phyloP scores from a whole-genome alignment of 2,329 filamentous ascomycete genomes.

The Pezicula neosporulosa region DNA sequence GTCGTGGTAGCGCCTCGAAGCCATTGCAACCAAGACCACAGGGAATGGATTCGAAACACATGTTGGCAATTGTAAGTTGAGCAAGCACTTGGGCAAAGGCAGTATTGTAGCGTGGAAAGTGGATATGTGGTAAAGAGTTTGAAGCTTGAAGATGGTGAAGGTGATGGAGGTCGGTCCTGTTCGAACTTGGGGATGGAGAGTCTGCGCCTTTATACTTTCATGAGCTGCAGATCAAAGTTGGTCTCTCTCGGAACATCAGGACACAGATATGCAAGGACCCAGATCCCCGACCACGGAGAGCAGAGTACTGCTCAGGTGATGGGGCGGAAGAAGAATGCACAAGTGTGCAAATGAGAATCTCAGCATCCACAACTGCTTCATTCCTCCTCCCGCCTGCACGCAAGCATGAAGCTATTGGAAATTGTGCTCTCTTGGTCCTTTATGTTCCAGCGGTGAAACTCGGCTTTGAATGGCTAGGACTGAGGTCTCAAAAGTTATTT shows the following conservation, averaged over 20 bases:
- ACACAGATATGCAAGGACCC: slow-evolving; percentile 2
- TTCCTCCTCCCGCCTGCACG: slow-evolving; percentile 8
- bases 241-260: background rate
- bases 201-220: slow-evolving; percentile 11
- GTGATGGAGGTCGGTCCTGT: background rate
- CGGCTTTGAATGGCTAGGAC: background rate
- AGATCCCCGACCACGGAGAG: slow-evolving; percentile 3
- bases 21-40: background rate
- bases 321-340: slow-evolving; percentile 9
- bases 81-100: background rate
- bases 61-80: background rate
- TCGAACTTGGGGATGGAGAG: background rate
- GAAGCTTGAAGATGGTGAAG: background rate
- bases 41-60: background rate
- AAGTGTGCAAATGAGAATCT: slow-evolving; percentile 1
- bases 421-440: slow-evolving; percentile 1
- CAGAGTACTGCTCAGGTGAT: slow-evolving; percentile 6
- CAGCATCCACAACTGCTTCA: slow-evolving; percentile 6
- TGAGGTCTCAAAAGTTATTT: background rate
- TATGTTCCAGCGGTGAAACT: slow-evolving; percentile 8
- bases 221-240: background rate
- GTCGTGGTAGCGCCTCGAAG: background rate
- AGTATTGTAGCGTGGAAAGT: background rate
- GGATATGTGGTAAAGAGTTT: slow-evolving; percentile 2
- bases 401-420: slow-evolving; percentile 7